phyloP scores from a whole-genome alignment of 202 grass and related monocot species.

The Carex arenaria region DNA sequence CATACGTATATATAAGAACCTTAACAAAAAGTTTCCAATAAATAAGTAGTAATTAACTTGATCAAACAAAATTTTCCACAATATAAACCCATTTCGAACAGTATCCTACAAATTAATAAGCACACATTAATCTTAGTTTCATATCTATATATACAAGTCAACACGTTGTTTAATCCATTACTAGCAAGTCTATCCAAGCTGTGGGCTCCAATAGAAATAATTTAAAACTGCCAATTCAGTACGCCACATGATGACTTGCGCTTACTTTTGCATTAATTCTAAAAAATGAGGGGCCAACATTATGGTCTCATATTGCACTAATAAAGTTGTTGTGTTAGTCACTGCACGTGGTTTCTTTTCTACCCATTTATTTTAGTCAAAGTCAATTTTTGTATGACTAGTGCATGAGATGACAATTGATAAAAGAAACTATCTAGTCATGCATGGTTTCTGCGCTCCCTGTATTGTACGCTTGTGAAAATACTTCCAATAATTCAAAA shows the following conservation, averaged over 20 bases:
- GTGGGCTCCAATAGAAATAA: constrained; percentile 16
- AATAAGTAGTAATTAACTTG: too few species aligned
- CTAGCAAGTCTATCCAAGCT: background rate
- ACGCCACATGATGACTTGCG: background rate
- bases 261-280: constrained; percentile 11
- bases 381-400: background rate
- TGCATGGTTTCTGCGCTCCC: background rate
- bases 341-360: background rate
- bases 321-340: background rate
- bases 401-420: background rate
- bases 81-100: too few species aligned
- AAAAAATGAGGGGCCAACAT: background rate
- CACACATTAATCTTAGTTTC: background rate
- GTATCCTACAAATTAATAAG: background rate
- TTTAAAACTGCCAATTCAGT: background rate
- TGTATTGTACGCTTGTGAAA: background rate
- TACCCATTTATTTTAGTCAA: background rate
- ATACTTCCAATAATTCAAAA: background rate
- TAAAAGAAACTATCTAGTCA: background rate
- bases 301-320: background rate
- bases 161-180: background rate
- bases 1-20: too few species aligned
- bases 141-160: background rate
- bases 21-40: too few species aligned
- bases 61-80: too few species aligned